Evolutionary conservation across 2,329 filamentous ascomycete genomes (phyloP), one percentile per base, ranked within the genome.

Genomic region (Aspergillus brunneoviolaceus): DNA sequence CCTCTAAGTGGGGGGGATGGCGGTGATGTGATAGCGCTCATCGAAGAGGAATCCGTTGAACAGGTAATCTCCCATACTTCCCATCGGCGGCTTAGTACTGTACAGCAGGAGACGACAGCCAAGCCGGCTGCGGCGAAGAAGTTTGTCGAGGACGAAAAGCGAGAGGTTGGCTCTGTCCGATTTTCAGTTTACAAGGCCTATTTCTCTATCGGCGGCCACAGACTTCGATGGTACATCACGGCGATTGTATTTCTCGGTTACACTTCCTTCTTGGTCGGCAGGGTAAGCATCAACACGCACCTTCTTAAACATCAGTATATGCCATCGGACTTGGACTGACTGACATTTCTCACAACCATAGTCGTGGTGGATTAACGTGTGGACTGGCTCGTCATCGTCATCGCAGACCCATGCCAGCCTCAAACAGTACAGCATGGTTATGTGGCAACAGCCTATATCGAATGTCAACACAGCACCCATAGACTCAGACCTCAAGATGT

Each of bases 91-190:
- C 11, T 31, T 10, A 33, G 25, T 11, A 29, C 11, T 12, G 33
- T 35, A 16, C 25, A 16, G 4, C 49, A 9, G 25, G 49, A 33
- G 2, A 33, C 35, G 6, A 52, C 51, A 5, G 21, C 23, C 10
- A 55, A 54, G 4, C 12, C 14, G 42, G 3, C 29, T 11, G 19
- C 53, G n/a, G n/a, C 58, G 1, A 63, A 86, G 63, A 88, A 90
- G 72, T 93, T 91, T 66, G 84, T 90, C 47, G 87, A 91, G 67
- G 89, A 91, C 4, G 90, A 93, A 73, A 79, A 78, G n/a, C 83
- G 87, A 60, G 88, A 90, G 69, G 82, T 83, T 61, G 90, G 90
- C 1, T 82, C 86, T 3, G 85, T 93, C 49, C 89, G 88, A 69
- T 80, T 78, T 16, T 80, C 80, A 11, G 82, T 93, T 25, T 93